These are phyloP conservation scores for Rhynchospora tenuis DNA, from an alignment of 176 grass and related monocot genomes.

Conservation along the genomic window DNA sequence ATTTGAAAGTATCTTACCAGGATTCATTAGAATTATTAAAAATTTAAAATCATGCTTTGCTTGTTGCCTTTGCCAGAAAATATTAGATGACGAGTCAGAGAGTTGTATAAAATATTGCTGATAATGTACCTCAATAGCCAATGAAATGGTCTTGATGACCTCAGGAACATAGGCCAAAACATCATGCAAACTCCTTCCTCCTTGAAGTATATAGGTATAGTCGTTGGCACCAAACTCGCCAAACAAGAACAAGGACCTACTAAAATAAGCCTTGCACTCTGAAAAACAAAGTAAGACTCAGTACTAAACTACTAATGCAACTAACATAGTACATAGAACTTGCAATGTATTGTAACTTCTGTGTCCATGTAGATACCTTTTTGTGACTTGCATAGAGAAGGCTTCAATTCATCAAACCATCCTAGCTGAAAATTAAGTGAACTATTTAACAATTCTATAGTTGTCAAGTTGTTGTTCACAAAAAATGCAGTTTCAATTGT, in stretches of 20 bases:
- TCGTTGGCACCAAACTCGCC: slow-evolving; percentile 40
- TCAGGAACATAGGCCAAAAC: slow-evolving; percentile 19
- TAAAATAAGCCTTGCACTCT: slow-evolving; percentile 36
- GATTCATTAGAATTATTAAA: background rate
- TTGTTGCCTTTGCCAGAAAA: background rate
- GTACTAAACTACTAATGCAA: slow-evolving; percentile 6
- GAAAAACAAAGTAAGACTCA: background rate
- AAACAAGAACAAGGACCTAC: slow-evolving; percentile 40
- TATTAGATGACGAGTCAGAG: background rate
- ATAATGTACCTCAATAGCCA: slow-evolving; percentile 39
- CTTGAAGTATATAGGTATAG: slow-evolving; percentile 1
- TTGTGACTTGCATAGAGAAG: slow-evolving; percentile 16
- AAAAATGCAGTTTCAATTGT: slow-evolving; percentile 35
- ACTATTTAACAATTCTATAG: slow-evolving; percentile 24
- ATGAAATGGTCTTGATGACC: slow-evolving; percentile 28
- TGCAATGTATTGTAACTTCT: background rate
- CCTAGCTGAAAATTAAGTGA: slow-evolving; percentile 56
- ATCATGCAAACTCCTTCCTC: slow-evolving; percentile 17
- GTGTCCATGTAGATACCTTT: background rate
- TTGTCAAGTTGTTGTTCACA: slow-evolving; percentile 11
- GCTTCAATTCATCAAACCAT: slow-evolving; percentile 53
- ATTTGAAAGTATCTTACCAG: background rate
- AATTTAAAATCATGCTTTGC: background rate
- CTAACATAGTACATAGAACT: background rate
- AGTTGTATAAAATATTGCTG: background rate